Conservation (phyloP, 371 early-diverging fungal genomes). For the Apophysomyces sp. region DNA sequence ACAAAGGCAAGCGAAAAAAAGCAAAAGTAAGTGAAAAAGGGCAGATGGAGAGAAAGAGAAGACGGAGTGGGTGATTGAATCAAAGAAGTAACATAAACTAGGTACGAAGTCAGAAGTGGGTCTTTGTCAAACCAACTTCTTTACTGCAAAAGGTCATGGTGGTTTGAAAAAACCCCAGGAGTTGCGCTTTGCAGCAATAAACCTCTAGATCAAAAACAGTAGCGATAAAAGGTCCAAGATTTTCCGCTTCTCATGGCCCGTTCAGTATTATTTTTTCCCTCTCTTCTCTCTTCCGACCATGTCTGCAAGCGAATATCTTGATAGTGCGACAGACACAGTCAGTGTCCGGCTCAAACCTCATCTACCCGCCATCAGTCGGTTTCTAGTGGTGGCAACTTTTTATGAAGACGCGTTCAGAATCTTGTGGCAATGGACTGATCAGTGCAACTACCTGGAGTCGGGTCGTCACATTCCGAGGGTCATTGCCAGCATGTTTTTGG, state of each 20-base stretch:
- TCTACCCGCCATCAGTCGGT: conserved; percentile 27
- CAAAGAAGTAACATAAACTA: no score
- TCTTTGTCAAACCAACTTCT: no score
- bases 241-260: neutral
- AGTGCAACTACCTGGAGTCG: conserved; percentile 19
- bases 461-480: conserved; percentile 18
- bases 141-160: no score
- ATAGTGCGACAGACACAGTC: conserved; percentile 61
- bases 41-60: no score
- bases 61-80: no score
- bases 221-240: neutral
- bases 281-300: neutral
- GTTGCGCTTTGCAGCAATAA: no score
- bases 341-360: conserved; percentile 16
- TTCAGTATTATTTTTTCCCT: neutral
- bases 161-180: no score
- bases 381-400: conserved; percentile 37
- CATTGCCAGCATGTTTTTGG: conserved; percentile 16
- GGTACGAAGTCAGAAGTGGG: no score
- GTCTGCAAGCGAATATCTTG: conserved; percentile 23
- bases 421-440: conserved; percentile 30
- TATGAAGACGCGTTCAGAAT: conserved; percentile 40
- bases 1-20: no score
- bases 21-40: no score
- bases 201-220: no score